A percentile compares a stretch with the other conserved stretches of the same genome.
Evolutionary conservation across 192 early-diverging fungal species (phyloP).

Genomic region (Cladochytrium replicatum): DNA sequence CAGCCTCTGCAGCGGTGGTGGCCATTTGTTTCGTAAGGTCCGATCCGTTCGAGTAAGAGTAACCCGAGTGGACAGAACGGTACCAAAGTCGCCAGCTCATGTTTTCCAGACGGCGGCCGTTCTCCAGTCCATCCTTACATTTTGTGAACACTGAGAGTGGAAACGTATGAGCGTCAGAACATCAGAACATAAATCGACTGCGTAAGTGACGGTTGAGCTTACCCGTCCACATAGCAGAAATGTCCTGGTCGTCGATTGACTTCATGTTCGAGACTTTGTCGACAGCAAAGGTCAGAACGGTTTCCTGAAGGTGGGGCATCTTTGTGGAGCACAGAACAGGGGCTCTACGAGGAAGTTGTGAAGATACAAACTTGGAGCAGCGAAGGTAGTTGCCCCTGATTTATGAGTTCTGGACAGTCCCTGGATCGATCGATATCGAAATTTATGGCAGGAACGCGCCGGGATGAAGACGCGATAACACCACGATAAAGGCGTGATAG

Average conservation of each 20-base stretch:
- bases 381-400: too few relatives aligned
- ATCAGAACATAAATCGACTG: not conserved
- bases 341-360: too few relatives aligned
- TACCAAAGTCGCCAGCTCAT: conserved; percentile 33
- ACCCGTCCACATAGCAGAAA: conserved; percentile 32
- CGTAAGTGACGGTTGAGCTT: not conserved
- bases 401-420: too few relatives aligned
- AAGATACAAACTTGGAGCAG: too few relatives aligned
- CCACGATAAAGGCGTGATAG: too few relatives aligned
- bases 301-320: too few relatives aligned
- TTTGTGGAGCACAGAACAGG: too few relatives aligned
- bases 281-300: conserved; percentile 27
- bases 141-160: conserved; percentile 26
- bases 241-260: conserved; percentile 21
- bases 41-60: too few relatives aligned
- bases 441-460: too few relatives aligned
- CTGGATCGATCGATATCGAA: too few relatives aligned
- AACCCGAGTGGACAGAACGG: conserved; percentile 25
- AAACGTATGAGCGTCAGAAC: not conserved
- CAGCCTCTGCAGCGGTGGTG: conserved; percentile 1
- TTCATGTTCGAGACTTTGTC: conserved; percentile 24
- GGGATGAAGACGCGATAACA: too few relatives aligned
- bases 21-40: conserved; percentile 1
- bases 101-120: conserved; percentile 31
- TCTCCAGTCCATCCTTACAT: conserved; percentile 35